Base-by-base conservation (phyloP, 768 basidiomycete species). In the Rhodotorula diobovata region DNA sequence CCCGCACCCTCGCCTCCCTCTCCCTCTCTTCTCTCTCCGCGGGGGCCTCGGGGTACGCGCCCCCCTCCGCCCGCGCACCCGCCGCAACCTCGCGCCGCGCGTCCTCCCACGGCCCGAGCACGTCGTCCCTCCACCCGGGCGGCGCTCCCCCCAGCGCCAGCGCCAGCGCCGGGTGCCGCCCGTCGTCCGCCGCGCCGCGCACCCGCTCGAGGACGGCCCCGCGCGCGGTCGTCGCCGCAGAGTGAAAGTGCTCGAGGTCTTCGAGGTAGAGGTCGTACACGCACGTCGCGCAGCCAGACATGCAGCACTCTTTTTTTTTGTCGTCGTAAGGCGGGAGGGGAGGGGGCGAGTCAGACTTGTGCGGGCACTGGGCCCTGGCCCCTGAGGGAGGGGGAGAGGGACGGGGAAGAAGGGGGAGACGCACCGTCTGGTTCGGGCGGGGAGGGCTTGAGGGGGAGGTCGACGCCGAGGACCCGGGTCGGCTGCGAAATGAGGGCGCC, bases 261-360 rank as follows among this genome's bases (percentile, higher is more conserved):
- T 63, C 66, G 51, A 68, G 63, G 63, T 65, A 68, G 28, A 72
- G n/a, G 62, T 72, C 71, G 53, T 72, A 70, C 16, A 61, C 60
- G 53, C 71, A 72, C 35, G 56, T 59, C 2, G 67, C 71, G 54
- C 71, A 72, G 10, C 71, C 71, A 11, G 66, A 68, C 71, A 72
- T 72, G 59, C 71, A 72, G 58, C 71, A 72, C 37, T 72, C 71
- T 72, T n/a, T n/a, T n/a, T n/a, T n/a, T n/a, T n/a, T n/a, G n/a
- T n/a, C n/a, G n/a, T n/a, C n/a, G n/a, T n/a, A n/a, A n/a, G n/a
- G 68, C 8, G 21, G 32, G 25, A 14, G 45, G 4, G 35, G 20
- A 7, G 12, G 21, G 30, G 9, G 34, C 9, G 4, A 20, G 25
- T 37, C 25, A n/a, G n/a, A n/a, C n/a, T n/a, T n/a, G n/a, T n/a